Base-by-base conservation (phyloP, 2,329 filamentous ascomycete genomes). In the Meredithiella fracta region DNA sequence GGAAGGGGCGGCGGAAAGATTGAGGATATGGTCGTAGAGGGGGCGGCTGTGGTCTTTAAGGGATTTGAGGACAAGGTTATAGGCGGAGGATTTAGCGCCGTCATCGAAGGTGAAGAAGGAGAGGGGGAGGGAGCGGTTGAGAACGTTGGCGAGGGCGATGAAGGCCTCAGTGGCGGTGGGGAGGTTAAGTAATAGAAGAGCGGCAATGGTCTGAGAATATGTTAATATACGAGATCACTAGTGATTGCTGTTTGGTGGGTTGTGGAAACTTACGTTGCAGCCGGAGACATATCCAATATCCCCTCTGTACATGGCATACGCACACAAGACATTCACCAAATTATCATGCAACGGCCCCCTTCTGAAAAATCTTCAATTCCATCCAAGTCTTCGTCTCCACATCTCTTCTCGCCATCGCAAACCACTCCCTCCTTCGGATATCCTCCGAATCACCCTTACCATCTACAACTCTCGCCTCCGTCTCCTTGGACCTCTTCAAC, bases 251-350 rank as follows among this genome's bases (percentile, higher is more conserved):
- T 22, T 51, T 31, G 22, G 6, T 6, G n/a, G 22, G 23, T 26
- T 22, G 29, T 8, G 15, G 17, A 23, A 25, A 74, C 83, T 73
- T 67, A 86, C 82, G 64, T 88, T 85, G 61, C 83, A 85, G 55
- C 85, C 85, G 60, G 76, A 74, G 57, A 86, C 76, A 63, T 88
- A 89, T 60, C 86, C 85, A 63, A 91, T 84, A 64, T 92, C 86
- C 61, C 81, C 83, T 59, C 86, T 77, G 67, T 92, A 92, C 78
- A 88, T 85, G 55, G 82, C 75, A 67, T 91, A 91, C 5, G 86
- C 87, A 63, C 81, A 81, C 59, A 91, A 72, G 8, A 92, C 79
- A 64, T 91, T 81, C 17, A 84, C 71, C 29, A 92, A 70, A 38
- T 76, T 73, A 57, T 79, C 72, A 64, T 90, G 79, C 9, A 90